Conservation (phyloP, 768 basidiomycete genomes). For the Mycena albidolilacea region DNA sequence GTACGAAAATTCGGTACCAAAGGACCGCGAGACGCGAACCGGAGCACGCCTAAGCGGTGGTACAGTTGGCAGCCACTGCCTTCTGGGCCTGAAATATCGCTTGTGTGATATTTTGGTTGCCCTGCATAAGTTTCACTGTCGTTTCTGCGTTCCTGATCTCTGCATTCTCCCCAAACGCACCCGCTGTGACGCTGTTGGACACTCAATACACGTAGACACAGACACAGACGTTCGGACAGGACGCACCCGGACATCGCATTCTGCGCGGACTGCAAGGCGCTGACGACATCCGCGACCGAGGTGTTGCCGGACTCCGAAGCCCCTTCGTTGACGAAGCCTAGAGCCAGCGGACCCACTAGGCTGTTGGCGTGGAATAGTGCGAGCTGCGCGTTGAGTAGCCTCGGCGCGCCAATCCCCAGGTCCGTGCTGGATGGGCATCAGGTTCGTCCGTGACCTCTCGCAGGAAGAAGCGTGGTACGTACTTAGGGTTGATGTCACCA, state of each 20-base stretch:
- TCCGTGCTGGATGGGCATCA: slow-evolving; percentile 2
- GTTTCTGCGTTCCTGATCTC: slow-evolving; percentile 5
- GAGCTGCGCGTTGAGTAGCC: slow-evolving; percentile 5
- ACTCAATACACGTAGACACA: slow-evolving; percentile 8
- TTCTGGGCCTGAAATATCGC: slow-evolving; percentile 7
- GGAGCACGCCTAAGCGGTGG: slow-evolving; percentile 2
- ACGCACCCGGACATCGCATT: slow-evolving; percentile 7
- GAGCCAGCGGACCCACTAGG: neutral
- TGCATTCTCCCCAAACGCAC: slow-evolving; percentile 3
- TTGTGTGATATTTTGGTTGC: slow-evolving; percentile 8
- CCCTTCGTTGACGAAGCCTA: slow-evolving; percentile 1
- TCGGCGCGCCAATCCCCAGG: slow-evolving; percentile 4
- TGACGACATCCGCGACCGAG: neutral
- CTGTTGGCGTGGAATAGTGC: neutral
- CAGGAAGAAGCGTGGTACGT: slow-evolving; percentile 1
- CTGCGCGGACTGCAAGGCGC: slow-evolving; percentile 7
- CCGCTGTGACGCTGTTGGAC: slow-evolving; percentile 5
- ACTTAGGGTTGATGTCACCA: slow-evolving; percentile 2
- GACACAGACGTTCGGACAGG: slow-evolving; percentile 5
- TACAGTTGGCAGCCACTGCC: slow-evolving; percentile 4
- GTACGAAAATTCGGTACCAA: no score
- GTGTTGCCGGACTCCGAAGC: slow-evolving; percentile 4
- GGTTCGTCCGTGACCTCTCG: slow-evolving; percentile 5
- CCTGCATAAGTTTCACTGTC: slow-evolving; percentile 6
- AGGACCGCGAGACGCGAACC: slow-evolving; percentile 1